Conservation (phyloP, 129 eudicot genomes). For the Daucus carota region DH1_v3.0 NC_030385.2:13673501-13674000, state of each 20-base stretch:
- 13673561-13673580: neutral
- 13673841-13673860: constrained; percentile 94
- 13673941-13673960: constrained; percentile 27
- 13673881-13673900: constrained; percentile 52
- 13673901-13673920: neutral
- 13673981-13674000: constrained; percentile 91
- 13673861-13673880: constrained; percentile 75
- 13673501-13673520: constrained; percentile 43
- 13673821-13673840: constrained; percentile 88
- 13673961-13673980: constrained; percentile 81
- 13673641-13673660: neutral
- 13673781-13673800: constrained; percentile 51
- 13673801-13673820: constrained; percentile 60
- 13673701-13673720: neutral
- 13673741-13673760: neutral
- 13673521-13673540: constrained; percentile 12
- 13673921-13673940: neutral
- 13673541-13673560: neutral
- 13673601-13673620: neutral
- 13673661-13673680: neutral
- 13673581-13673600: neutral
- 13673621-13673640: neutral
- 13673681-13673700: neutral
- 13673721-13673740: neutral
- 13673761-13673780: constrained; percentile 11